Evolutionary conservation across 129 eudicot genomes (phyloP), one percentile per base, ranked within the genome.

Genomic region (Escallonia herrerae): DNA sequence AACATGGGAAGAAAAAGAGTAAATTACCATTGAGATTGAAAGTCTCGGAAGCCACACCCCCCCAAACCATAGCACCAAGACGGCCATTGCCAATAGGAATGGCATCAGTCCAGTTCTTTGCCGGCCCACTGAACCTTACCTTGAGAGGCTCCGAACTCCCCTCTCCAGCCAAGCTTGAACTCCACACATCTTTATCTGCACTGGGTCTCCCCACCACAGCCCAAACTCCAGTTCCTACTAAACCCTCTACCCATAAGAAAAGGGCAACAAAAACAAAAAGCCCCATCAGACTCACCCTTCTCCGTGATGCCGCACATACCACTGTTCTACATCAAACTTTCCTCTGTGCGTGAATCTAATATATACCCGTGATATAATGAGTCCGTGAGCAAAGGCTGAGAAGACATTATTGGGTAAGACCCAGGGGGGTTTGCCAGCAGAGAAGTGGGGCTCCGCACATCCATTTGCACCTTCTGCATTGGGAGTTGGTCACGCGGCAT

Each of bases 51-150:
- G 64, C 40, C 22, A 87, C 83, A 12, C 82, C 91, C 61, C 97
- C 97, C 87, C 95, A 82, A 15, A 90, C 58, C 97, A 90, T 90
- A 10, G 83, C 95, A 56, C 97, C 97, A 55, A 90, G 85, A 15
- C 93, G 81, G 49, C 97, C 97, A 82, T 87, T 90, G 44, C 97
- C 97, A 22, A 84, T 74, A 8, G 97, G 97, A 62, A 87, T 56
- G 69, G 95, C 97, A 77, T 90, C 95, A 48, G 97, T 90, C 97
- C 97, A 90, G 65, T 84, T 80, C 60, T 77, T 80, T 12, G 97
- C 97, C 43, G 80, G 74, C 22, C 48, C 90, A 64, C 74, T 71
- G 40, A 85, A 87, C 51, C 70, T 72, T 43, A 90, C 72, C 68
- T 90, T 84, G 62, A 90, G 76, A 59, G 74, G 66, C 67, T 63